A percentile compares a stretch with the other conserved stretches of the same genome.
Evolutionary conservation across 208 protist species (phyloP).

Genomic region (Acanthamoeba castellanii): DNA sequence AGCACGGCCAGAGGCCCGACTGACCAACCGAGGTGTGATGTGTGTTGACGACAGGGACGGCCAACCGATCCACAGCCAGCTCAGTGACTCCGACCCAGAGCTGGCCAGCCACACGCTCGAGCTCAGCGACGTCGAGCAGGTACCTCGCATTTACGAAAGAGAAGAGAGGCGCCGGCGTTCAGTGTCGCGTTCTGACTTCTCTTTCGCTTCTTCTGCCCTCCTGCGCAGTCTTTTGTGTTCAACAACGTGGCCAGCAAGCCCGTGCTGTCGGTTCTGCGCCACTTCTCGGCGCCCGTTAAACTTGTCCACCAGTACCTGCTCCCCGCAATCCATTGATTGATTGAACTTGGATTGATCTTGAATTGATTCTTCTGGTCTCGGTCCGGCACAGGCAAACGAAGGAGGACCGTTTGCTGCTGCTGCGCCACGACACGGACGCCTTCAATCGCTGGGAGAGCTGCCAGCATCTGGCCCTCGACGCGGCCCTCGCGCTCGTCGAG

Average conservation of each 20-base stretch:
- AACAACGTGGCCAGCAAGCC: background rate
- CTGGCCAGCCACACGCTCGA: background rate
- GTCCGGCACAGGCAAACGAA: background rate
- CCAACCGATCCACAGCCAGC: background rate
- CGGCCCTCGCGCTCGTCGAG: background rate
- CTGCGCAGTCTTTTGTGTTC: background rate
- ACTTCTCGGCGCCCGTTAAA: conserved; percentile 9
- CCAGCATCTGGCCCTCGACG: conserved; percentile 1
- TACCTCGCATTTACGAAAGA: background rate
- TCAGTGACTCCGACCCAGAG: background rate
- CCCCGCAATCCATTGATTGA: background rate
- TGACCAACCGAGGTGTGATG: background rate
- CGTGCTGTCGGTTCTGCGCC: background rate
- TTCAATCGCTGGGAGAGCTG: conserved; percentile 6
- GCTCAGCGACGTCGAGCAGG: background rate
- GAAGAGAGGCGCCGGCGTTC: background rate
- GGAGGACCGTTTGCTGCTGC: background rate
- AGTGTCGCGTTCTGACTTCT: background rate
- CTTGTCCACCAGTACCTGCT: background rate
- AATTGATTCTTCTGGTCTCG: background rate
- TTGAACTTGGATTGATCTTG: background rate
- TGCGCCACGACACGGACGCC: background rate
- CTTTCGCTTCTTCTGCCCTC: too few relatives aligned
- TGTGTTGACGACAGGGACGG: background rate
- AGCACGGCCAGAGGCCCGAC: background rate